phyloP scores from a whole-genome alignment of 2,329 filamentous ascomycete genomes.

The Periconia digitata region DNA sequence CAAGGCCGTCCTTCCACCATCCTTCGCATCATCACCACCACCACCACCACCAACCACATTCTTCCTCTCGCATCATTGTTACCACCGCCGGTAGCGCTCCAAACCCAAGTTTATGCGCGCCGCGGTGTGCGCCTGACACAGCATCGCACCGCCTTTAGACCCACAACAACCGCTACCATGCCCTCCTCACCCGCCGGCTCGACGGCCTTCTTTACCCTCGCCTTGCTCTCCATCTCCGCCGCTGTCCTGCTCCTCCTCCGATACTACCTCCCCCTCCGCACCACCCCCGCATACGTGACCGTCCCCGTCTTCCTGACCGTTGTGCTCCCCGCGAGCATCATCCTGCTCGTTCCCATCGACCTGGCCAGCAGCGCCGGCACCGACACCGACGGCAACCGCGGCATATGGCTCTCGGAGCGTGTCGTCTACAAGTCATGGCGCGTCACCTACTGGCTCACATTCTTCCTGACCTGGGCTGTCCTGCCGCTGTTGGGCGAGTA shows the following conservation, averaged over 20 bases:
- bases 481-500: constrained; percentile 93
- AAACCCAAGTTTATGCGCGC: constrained; percentile 17
- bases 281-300: constrained; percentile 85
- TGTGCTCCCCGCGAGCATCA: constrained; percentile 85
- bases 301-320: constrained; percentile 96
- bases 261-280: constrained; percentile 85
- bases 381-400: constrained; percentile 69
- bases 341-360: constrained; percentile 92
- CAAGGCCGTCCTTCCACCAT: too few species aligned
- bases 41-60: too few species aligned
- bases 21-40: too few species aligned
- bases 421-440: constrained; percentile 87
- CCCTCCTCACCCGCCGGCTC: constrained; percentile 72
- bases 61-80: too few species aligned
- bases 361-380: constrained; percentile 81
- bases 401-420: constrained; percentile 82
- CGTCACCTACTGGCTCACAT: constrained; percentile 96
- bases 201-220: constrained; percentile 72
- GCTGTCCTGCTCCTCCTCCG: constrained; percentile 82
- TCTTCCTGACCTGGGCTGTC: constrained; percentile 91
- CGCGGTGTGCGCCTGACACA: constrained; percentile 2
- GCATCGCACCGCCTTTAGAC: neutral
- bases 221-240: constrained; percentile 72
- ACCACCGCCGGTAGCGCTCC: neutral
- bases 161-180: constrained; percentile 22